Percentiles rank a stretch among this genome's conserved stretches.
Conservation (phyloP, 306 rosid species). For the Prosopis cineraria region DNA sequence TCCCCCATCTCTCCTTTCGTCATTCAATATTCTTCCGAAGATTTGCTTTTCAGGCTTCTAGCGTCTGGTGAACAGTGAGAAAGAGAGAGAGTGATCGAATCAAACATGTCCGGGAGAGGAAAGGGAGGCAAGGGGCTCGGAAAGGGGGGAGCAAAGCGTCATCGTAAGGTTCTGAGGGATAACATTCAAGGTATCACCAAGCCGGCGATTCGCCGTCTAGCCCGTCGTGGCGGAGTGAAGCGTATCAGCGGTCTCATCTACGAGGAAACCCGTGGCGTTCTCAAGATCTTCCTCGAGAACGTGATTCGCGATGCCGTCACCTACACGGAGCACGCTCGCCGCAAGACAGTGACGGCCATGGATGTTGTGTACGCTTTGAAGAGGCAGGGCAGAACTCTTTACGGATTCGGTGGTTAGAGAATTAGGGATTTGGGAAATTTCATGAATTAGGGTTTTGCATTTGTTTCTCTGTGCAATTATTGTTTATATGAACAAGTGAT, state of each 20-base stretch:
- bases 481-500: slow-evolving; percentile 27
- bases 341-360: slow-evolving; percentile 65
- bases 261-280: slow-evolving; percentile 62
- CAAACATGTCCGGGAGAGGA: slow-evolving; percentile 66
- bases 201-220: slow-evolving; percentile 64
- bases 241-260: slow-evolving; percentile 65
- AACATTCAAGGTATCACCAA: slow-evolving; percentile 66
- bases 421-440: background rate
- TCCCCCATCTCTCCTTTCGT: no score
- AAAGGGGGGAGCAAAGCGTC: slow-evolving; percentile 71
- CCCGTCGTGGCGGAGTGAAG: slow-evolving; percentile 59
- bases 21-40: no score
- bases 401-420: slow-evolving; percentile 55
- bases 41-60: no score
- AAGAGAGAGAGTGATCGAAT: no score
- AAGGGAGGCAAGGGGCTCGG: slow-evolving; percentile 64
- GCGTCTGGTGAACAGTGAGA: no score
- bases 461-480: background rate
- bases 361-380: slow-evolving; percentile 63
- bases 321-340: slow-evolving; percentile 66
- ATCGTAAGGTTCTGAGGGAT: slow-evolving; percentile 65
- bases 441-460: background rate
- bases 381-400: slow-evolving; percentile 69
- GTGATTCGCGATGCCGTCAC: slow-evolving; percentile 63
- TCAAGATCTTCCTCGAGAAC: slow-evolving; percentile 60